Percentiles rank a stretch among this genome's conserved stretches.
These are phyloP conservation scores for Penicillium egyptiacum DNA, from an alignment of 495 filamentous ascomycete species.

Conservation along the genomic window DNA sequence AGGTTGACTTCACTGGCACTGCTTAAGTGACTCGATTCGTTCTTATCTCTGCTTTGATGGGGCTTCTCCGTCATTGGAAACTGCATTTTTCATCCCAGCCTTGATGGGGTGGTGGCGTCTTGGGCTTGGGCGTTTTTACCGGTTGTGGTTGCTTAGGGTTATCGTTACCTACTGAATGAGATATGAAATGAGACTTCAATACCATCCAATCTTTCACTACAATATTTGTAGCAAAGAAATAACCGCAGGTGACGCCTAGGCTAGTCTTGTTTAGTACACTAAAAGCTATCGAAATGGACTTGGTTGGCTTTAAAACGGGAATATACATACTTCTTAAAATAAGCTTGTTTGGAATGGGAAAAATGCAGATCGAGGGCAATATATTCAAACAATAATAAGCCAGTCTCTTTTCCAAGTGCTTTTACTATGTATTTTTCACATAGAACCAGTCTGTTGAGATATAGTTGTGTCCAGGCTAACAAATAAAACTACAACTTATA, in stretches of 20 bases:
- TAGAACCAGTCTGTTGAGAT: neutral
- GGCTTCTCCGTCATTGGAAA: slow-evolving; percentile 5
- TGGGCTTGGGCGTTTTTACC: slow-evolving; percentile 3
- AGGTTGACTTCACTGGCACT: slow-evolving; percentile 78
- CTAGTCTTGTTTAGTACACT: neutral
- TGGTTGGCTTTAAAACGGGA: slow-evolving; percentile 2
- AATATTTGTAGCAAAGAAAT: neutral
- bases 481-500: neutral
- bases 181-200: slow-evolving; percentile 6
- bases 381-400: neutral
- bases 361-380: neutral
- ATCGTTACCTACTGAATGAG: neutral
- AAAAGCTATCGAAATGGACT: neutral
- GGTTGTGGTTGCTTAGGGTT: neutral
- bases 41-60: slow-evolving; percentile 3
- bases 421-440: neutral
- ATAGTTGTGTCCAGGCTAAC: neutral
- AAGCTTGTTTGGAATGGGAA: neutral
- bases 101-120: slow-evolving; percentile 14
- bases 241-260: neutral
- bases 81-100: slow-evolving; percentile 15
- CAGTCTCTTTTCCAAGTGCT: neutral
- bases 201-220: neutral
- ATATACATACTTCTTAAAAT: slow-evolving; percentile 5
- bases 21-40: slow-evolving; percentile 15